Conservation (phyloP, 2,329 filamentous ascomycete genomes). For the Helotiales sp. region DNA sequence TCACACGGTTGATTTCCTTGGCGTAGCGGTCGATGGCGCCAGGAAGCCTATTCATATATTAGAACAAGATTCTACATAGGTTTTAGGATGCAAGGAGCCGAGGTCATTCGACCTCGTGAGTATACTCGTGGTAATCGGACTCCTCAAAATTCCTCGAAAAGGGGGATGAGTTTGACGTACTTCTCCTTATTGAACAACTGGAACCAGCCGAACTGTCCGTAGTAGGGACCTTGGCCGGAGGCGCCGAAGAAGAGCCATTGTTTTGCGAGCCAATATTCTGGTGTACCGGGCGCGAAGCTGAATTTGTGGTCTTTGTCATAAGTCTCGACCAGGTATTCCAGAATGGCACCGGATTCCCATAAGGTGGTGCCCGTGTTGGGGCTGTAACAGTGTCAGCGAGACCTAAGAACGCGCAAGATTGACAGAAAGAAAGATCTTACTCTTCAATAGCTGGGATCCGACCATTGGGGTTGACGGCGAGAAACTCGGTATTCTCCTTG, state of each 20-base stretch:
- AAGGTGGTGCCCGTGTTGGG: constrained; percentile 42
- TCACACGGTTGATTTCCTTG: constrained; percentile 39
- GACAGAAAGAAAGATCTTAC: no score
- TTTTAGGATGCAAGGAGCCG: no score
- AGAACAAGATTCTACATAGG: no score
- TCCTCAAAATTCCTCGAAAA: constrained; percentile 33
- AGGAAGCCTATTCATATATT: no score
- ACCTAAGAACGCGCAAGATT: no score
- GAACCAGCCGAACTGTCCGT: constrained; percentile 35
- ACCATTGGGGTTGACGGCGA: constrained; percentile 34
- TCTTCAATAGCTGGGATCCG: constrained; percentile 33
- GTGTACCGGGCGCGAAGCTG: constrained; percentile 33
- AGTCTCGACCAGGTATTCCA: constrained; percentile 39
- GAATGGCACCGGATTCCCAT: constrained; percentile 47
- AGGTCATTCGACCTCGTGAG: no score
- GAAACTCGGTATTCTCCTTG: constrained; percentile 41
- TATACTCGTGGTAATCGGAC: constrained; percentile 14
- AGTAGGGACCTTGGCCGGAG: constrained; percentile 41
- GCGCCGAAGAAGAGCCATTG: constrained; percentile 43
- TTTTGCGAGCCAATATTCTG: constrained; percentile 35
- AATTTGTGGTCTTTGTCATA: constrained; percentile 43
- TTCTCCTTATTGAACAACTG: not conserved
- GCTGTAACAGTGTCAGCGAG: no score
- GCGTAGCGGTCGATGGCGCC: constrained; percentile 46
- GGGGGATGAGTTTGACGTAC: not conserved